Evolutionary conservation across 129 eudicot genomes (phyloP).

Genomic region (Cynara cardunculus): DNA sequence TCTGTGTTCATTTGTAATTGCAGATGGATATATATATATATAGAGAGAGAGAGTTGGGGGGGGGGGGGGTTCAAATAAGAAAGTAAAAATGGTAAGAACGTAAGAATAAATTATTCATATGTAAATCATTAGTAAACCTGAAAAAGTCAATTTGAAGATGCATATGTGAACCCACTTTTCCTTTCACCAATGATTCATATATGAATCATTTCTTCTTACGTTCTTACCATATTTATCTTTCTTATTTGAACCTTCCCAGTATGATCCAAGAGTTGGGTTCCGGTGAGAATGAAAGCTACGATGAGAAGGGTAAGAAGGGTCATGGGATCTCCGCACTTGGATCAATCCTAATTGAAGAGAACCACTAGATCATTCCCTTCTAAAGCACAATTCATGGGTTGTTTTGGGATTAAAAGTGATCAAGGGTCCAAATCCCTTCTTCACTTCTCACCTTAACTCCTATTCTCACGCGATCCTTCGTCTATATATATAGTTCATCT

Average conservation of each 20-base stretch:
- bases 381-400: no score
- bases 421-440: no score
- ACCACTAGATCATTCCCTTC: no score
- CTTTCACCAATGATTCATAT: not conserved
- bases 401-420: no score
- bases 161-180: not conserved
- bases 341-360: no score
- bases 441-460: no score
- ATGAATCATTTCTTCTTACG: not conserved
- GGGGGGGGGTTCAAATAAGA: not conserved
- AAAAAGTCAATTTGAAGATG: not conserved
- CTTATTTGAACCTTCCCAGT: no score
- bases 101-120: not conserved
- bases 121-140: not conserved
- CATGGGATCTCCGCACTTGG: no score
- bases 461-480: no score
- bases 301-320: no score
- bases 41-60: not conserved
- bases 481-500: not conserved
- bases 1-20: not conserved
- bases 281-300: no score
- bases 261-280: no score
- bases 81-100: not conserved
- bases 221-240: not conserved
- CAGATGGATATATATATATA: not conserved